A percentile compares a stretch with the other conserved stretches of the same genome.
Evolutionary conservation across 2,329 filamentous ascomycete genomes (phyloP).

Genomic region (Pseudogymnoascus sp.): DNA sequence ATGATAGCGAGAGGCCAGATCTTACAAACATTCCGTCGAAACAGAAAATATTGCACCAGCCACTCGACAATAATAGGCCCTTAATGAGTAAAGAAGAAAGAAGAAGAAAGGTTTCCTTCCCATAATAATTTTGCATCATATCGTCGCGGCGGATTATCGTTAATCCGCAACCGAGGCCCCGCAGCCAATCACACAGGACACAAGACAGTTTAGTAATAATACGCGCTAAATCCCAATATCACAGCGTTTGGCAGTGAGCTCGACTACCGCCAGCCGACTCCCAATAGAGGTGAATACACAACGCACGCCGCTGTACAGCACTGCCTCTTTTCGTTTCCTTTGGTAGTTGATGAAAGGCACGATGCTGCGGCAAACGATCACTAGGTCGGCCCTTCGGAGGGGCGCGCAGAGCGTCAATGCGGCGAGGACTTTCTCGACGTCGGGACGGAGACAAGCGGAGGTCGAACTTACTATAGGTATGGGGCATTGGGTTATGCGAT

Average conservation of each 20-base stretch:
- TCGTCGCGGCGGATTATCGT: not conserved
- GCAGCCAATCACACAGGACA: constrained; percentile 8
- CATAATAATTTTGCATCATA: constrained; percentile 11
- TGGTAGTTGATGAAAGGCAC: constrained; percentile 49
- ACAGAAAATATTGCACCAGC: constrained; percentile 26
- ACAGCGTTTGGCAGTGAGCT: constrained; percentile 3
- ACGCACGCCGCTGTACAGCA: constrained; percentile 18
- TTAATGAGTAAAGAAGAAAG: constrained; percentile 48
- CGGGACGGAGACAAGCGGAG: constrained; percentile 71
- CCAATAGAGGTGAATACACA: constrained; percentile 15
- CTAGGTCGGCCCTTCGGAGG: constrained; percentile 61
- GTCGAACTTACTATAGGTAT: constrained; percentile 93
- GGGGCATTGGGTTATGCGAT: constrained; percentile 31
- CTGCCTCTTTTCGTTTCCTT: constrained; percentile 33
- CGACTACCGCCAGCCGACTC: constrained; percentile 16
- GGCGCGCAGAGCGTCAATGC: constrained; percentile 51
- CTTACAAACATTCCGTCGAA: constrained; percentile 36
- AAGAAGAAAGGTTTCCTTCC: constrained; percentile 27
- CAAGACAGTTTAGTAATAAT: constrained; percentile 1
- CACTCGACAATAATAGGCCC: constrained; percentile 63
- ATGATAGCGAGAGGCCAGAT: constrained; percentile 67
- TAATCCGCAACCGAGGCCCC: constrained; percentile 1
- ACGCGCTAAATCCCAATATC: constrained; percentile 11
- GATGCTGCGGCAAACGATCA: constrained; percentile 62
- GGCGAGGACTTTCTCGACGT: constrained; percentile 75